Evolutionary conservation across 441 rosid species (phyloP), one percentile per base, ranked within the genome.

Genomic region (Pelargonium fulgidum): DNA sequence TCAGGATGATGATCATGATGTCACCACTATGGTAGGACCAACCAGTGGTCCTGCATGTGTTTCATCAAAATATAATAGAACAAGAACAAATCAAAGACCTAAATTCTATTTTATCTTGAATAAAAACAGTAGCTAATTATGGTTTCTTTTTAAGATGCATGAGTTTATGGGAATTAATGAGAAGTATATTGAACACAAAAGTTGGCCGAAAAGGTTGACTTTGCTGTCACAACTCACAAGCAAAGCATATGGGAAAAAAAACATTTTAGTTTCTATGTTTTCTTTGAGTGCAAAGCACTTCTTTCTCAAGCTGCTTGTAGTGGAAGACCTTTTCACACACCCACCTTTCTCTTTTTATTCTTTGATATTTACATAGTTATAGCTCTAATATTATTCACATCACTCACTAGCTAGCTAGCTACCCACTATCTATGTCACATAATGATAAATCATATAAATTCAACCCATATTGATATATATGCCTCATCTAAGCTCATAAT

Each of bases 281-380:
- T 73, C 90, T 88, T 92, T 83, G 96, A 90, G 97, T 90, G 97
- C 82, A 84, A 81, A 82, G 76, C 90, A 89, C 97, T 85, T 88
- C 71, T 78, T 71, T 69, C 64, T 68, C 70, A 59, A 17, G 64
- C 58, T 50, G 58, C 58, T 66, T 59, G 70, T 48, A 58, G 61
- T 62, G 71, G 73, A 62, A 75, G 66, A 66, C 73, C 64, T 73
- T 70, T 77, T 80, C 80, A 68, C 80, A 66, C 42, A 69, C 70
- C 8, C 39, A 66, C 36, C 66, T 68, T 58, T 50, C 36, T 39
- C 19, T 33, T 9, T 56, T 61, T 41, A 10, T 19, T 7, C 14
- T 45, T 14, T 3, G 14, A 17, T 50, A 14, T 17, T 24, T 12
- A 62, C 11, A 66, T 66, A 45, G 11, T 14, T 13, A 48, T n/a